Conservation (phyloP, 2,329 filamentous ascomycete species). For the Colletotrichum sp. region DNA sequence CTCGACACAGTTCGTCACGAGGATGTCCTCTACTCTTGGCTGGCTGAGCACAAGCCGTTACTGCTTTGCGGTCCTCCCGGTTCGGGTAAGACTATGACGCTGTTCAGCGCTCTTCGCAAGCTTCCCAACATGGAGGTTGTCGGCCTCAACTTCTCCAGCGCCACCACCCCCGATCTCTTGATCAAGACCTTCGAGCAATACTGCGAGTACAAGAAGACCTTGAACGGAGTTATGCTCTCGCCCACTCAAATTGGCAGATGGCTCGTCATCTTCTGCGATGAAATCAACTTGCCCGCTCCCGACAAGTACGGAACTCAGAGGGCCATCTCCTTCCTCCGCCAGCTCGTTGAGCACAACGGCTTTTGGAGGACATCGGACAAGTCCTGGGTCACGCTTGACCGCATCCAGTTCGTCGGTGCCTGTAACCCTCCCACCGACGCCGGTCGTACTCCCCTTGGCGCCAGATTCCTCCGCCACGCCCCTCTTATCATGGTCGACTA, state of each 20-base stretch:
- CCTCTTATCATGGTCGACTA: constrained; percentile 99
- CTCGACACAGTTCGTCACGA: constrained; percentile 97
- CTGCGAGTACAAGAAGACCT: constrained; percentile 98
- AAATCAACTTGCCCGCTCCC: constrained; percentile 97
- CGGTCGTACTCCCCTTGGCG: constrained; percentile 91
- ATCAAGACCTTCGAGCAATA: constrained; percentile 99
- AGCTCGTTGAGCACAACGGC: constrained; percentile 97
- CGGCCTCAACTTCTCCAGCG: constrained; percentile 98
- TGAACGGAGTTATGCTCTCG: constrained; percentile 94
- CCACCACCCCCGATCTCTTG: constrained; percentile 94
- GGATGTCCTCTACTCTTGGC: constrained; percentile 99
- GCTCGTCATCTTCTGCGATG: constrained; percentile 98
- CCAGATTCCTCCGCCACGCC: constrained; percentile 92
- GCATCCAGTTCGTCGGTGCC: constrained; percentile 98
- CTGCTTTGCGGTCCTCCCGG: constrained; percentile 96
- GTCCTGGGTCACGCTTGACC: constrained; percentile 95
- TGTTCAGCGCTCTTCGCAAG: constrained; percentile 97
- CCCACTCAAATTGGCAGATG: constrained; percentile 96
- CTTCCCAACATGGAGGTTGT: constrained; percentile 99
- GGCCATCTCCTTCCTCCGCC: constrained; percentile 95
- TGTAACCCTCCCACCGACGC: constrained; percentile 98
- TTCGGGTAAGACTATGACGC: constrained; percentile 99
- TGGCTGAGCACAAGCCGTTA: constrained; percentile 97
- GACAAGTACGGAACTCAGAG: constrained; percentile 98
- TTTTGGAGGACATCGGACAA: constrained; percentile 99